Percentiles rank a stretch among this genome's conserved stretches.
Evolutionary conservation across 2,329 filamentous ascomycete genomes (phyloP).

Genomic region (Colletotrichum gigasporum): DNA sequence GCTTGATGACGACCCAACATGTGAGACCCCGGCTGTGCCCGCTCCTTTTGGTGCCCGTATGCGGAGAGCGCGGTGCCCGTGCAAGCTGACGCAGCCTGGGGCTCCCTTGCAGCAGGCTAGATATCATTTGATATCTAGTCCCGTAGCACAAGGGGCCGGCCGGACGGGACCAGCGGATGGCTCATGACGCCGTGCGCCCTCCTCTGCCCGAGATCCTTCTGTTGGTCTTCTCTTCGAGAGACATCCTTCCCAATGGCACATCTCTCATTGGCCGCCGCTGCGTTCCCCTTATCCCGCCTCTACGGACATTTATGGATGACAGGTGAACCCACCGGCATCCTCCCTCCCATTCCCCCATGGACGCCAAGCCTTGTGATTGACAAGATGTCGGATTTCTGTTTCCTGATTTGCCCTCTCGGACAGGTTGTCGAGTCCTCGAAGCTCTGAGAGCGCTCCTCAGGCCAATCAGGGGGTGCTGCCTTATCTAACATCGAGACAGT

Average conservation of each 20-base stretch:
- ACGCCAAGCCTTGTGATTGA: not conserved
- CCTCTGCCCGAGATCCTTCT: no score
- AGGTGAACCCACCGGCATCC: not conserved
- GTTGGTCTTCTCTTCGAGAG: not conserved
- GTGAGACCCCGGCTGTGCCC: constrained; percentile 11
- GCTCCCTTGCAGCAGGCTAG: constrained; percentile 5
- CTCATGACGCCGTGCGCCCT: not conserved
- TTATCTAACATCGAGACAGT: constrained; percentile 10
- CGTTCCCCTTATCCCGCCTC: no score
- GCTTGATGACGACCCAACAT: constrained; percentile 30
- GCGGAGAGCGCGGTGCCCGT: not conserved
- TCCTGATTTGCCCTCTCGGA: not conserved
- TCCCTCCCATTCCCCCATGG: constrained; percentile 12
- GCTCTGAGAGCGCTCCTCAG: not conserved
- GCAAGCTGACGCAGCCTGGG: constrained; percentile 4
- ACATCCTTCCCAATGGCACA: not conserved
- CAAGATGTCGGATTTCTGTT: not conserved
- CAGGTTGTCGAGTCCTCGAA: not conserved
- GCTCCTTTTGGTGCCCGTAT: not conserved
- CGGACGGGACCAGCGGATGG: not conserved
- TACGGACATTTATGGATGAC: no score
- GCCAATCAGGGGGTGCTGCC: constrained; percentile 4
- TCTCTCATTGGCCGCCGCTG: not conserved
- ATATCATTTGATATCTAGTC: not conserved
- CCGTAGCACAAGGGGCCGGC: not conserved